These are phyloP conservation scores for Cryomyces minteri DNA, from an alignment of 495 filamentous ascomycete genomes.

Conservation along the genomic window DNA sequence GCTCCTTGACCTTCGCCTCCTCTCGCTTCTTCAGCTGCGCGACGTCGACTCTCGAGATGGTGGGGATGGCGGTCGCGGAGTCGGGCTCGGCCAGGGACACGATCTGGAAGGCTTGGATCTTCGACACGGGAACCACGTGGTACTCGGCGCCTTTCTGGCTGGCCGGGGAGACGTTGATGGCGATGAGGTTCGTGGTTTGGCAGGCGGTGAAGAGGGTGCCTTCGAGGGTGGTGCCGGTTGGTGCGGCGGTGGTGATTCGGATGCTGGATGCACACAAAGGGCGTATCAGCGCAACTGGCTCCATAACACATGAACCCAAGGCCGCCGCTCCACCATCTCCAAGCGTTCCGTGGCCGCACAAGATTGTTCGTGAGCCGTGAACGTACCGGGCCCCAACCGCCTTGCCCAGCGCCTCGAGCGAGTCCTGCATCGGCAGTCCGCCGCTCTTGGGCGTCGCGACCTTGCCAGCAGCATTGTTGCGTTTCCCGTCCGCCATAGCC, in stretches of 20 bases:
- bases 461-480: slow-evolving; percentile 15
- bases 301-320: too few species aligned
- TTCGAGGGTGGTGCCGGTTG: slow-evolving; percentile 31
- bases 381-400: slow-evolving; percentile 21
- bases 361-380: background rate
- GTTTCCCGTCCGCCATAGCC: slow-evolving; percentile 18
- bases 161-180: slow-evolving; percentile 32
- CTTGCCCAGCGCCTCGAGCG: slow-evolving; percentile 17
- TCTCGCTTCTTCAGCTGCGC: slow-evolving; percentile 7
- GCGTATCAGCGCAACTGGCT: background rate
- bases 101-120: slow-evolving; percentile 40
- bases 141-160: slow-evolving; percentile 33
- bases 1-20: slow-evolving; percentile 24
- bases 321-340: too few species aligned
- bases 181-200: slow-evolving; percentile 45
- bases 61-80: slow-evolving; percentile 1
- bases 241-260: slow-evolving; percentile 36
- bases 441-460: slow-evolving; percentile 20
- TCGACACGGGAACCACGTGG: slow-evolving; percentile 43
- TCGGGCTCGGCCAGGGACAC: slow-evolving; percentile 19
- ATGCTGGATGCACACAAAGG: slow-evolving; percentile 25
- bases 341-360: too few species aligned
- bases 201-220: slow-evolving; percentile 50
- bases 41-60: slow-evolving; percentile 3
- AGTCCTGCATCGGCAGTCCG: slow-evolving; percentile 8